Evolutionary conservation across 2,329 filamentous ascomycete species (phyloP).

Genomic region (Rhynchosporium graminicola): DNA sequence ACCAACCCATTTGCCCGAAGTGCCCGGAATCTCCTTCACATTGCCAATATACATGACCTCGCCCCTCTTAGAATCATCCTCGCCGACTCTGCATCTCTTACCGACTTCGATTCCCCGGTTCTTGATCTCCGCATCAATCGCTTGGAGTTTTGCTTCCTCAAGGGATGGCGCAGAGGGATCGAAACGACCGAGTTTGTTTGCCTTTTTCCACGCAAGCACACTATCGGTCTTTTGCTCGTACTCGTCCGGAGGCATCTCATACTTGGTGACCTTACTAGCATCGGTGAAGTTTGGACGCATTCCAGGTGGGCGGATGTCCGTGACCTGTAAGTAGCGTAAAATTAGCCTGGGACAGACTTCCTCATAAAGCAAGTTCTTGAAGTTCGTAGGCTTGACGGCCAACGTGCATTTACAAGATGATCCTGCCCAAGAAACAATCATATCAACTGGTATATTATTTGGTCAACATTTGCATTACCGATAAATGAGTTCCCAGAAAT

Average conservation of each 20-base stretch:
- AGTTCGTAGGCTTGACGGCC: neutral
- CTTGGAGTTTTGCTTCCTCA: constrained; percentile 70
- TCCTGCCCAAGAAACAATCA: neutral
- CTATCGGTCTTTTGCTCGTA: constrained; percentile 87
- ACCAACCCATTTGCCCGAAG: constrained; percentile 69
- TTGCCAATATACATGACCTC: constrained; percentile 70
- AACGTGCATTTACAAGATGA: constrained; percentile 8
- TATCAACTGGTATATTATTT: neutral
- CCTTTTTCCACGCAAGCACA: constrained; percentile 92
- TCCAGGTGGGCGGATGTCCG: constrained; percentile 74
- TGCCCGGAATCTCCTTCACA: constrained; percentile 71
- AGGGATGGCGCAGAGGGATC: constrained; percentile 78
- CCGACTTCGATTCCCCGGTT: constrained; percentile 66
- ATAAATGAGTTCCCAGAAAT: constrained; percentile 2
- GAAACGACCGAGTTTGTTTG: constrained; percentile 94
- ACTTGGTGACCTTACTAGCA: constrained; percentile 81
- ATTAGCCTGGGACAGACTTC: constrained; percentile 9
- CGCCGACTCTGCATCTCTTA: constrained; percentile 64
- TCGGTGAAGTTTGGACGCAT: constrained; percentile 81
- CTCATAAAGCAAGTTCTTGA: constrained; percentile 13
- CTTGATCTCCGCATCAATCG: constrained; percentile 68
- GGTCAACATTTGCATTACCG: constrained; percentile 5
- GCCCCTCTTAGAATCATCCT: constrained; percentile 69
- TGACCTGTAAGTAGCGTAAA: constrained; percentile 55
- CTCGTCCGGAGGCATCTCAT: constrained; percentile 79